Percentiles rank a stretch among this genome's conserved stretches.
phyloP scores from a whole-genome alignment of 345 rosid species.

The Erucastrum elatum region DNA sequence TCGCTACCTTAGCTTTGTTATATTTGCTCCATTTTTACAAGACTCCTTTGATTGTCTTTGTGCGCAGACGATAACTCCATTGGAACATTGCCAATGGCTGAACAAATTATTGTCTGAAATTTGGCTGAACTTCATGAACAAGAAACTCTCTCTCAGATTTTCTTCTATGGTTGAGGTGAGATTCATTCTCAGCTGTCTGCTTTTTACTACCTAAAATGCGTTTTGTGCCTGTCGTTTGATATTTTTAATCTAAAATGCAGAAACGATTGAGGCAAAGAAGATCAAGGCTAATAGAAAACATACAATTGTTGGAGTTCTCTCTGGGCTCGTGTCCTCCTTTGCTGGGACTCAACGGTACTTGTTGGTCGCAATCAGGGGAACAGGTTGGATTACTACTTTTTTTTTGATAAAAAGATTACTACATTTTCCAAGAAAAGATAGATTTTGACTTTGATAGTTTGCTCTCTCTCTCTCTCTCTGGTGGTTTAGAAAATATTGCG shows the following conservation, averaged over 20 bases:
- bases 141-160: constrained; percentile 69
- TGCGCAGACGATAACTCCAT: constrained; percentile 73
- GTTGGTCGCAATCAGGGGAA: constrained; percentile 80
- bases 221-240: neutral
- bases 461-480: neutral
- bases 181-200: constrained; percentile 4
- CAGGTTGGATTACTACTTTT: constrained; percentile 57
- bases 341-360: constrained; percentile 78
- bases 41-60: constrained; percentile 14
- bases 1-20: too few species aligned
- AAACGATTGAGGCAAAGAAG: constrained; percentile 74
- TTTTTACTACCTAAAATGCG: neutral
- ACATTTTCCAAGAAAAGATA: neutral
- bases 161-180: constrained; percentile 80
- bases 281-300: constrained; percentile 72
- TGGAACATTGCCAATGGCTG: constrained; percentile 96
- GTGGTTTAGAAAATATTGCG: constrained; percentile 63
- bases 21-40: constrained; percentile 15
- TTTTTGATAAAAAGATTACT: neutral
- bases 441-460: constrained; percentile 8
- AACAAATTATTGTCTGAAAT: constrained; percentile 82
- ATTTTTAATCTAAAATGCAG: constrained; percentile 45
- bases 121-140: constrained; percentile 70
- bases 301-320: constrained; percentile 82
- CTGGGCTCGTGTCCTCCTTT: constrained; percentile 76